Evolutionary conservation across 2,329 filamentous ascomycete species (phyloP), one percentile per base, ranked within the genome.

Genomic region (Alternaria longipes): DNA sequence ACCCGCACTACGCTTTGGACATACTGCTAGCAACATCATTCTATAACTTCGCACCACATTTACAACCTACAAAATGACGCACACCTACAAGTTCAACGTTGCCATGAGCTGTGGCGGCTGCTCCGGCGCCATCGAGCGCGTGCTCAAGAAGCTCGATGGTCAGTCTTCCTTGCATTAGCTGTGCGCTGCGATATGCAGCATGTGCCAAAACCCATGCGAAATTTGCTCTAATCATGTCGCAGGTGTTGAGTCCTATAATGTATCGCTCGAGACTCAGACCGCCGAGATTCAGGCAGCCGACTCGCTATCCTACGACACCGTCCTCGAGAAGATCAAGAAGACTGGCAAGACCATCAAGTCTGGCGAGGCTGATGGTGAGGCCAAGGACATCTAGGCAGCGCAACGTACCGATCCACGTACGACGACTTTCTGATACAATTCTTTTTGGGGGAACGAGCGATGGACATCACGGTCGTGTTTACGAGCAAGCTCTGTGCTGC

Each of bases 61-160:
- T n/a, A 49, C 49, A 53, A 54, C 46, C 57, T 52, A 51, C 75
- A 84, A 69, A 74, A 93, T 94, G 91, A 71, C 78, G 62, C 93
- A 97, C 85, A 92, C 89, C 71, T 98, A 98, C 90, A 92, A 95
- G 81, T 98, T 98, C 86, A 90, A 94, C 81, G 88, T 98, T 80
- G 86, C 84, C 81, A 99, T 99, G 95, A 91, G 85, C 85, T 99
- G 95, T 84, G 89, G 92, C 78, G 95, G 95, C 80, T 99, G 95
- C 89, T 97, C 94, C 46, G 93, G 94, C 75, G 95, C 95, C 69
- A 86, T 99, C 45, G 91, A 97, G 82, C 88, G 93, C 54, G 93
- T 97, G 46, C 88, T 99, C 67, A 94, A 92, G 84, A 97, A 93
- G 84, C 89, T 97, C 3, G 91, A 96, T 20, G 93, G 94, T 97